A percentile compares a stretch with the other conserved stretches of the same genome.
Evolutionary conservation across 23 red algal genomes (phyloP).

Genomic region (Gracilaria caudata): DNA sequence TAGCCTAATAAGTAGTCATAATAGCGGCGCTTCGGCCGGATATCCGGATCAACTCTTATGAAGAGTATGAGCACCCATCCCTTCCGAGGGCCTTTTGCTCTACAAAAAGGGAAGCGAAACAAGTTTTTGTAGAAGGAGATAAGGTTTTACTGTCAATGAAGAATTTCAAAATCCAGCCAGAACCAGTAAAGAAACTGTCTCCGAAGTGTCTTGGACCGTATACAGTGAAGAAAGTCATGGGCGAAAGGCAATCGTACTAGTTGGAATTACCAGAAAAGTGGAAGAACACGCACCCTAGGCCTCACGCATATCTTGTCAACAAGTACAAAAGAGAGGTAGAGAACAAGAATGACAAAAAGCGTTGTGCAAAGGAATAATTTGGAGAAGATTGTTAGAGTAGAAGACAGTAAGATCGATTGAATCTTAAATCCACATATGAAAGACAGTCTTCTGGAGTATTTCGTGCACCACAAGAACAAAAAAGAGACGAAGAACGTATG

Average conservation of each 20-base stretch:
- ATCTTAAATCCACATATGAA: not conserved
- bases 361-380: not conserved
- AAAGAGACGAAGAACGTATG: not conserved
- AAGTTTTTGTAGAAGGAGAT: not conserved
- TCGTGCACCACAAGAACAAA: not conserved
- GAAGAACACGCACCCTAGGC: too few relatives aligned
- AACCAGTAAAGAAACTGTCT: not conserved
- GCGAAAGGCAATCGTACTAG: too few relatives aligned
- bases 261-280: too few relatives aligned
- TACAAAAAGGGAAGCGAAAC: too few relatives aligned
- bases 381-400: not conserved
- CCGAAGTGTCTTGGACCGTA: constrained; percentile 13
- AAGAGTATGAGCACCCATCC: too few relatives aligned
- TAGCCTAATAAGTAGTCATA: too few relatives aligned
- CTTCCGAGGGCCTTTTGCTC: too few relatives aligned
- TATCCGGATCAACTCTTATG: too few relatives aligned
- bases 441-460: not conserved
- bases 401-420: not conserved
- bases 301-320: too few relatives aligned
- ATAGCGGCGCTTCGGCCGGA: too few relatives aligned
- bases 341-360: too few relatives aligned
- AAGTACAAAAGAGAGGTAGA: not conserved
- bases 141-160: constrained; percentile 11
- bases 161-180: not conserved
- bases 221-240: not conserved